Conservation (phyloP, 73 alveolate genomes). For the Uronychia setigera region DNA sequence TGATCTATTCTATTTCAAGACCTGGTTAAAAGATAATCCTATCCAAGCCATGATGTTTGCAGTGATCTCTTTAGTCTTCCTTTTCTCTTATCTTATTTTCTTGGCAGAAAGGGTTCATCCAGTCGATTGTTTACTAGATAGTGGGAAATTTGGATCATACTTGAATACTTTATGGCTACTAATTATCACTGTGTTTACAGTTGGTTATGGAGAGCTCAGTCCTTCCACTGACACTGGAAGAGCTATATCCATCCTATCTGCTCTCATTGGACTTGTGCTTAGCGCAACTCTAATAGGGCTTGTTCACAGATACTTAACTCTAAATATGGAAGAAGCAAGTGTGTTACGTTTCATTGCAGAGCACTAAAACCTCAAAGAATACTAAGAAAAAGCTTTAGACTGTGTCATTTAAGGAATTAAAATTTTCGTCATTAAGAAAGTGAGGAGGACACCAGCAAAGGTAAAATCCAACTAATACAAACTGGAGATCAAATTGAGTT, state of each 20-base stretch:
- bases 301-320: conserved; percentile 39
- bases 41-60: conserved; percentile 30
- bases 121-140: conserved; percentile 7
- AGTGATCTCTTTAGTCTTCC: conserved; percentile 23
- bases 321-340: conserved; percentile 46
- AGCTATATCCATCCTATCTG: conserved; percentile 31
- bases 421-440: conserved; percentile 27
- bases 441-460: conserved; percentile 7
- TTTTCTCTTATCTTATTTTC: conserved; percentile 27
- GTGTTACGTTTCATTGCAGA: conserved; percentile 45
- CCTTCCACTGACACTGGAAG: conserved; percentile 43
- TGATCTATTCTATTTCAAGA: conserved; percentile 39
- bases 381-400: conserved; percentile 39
- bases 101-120: conserved; percentile 42
- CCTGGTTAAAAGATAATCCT: conserved; percentile 53
- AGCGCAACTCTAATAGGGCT: conserved; percentile 49
- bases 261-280: conserved; percentile 26
- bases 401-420: conserved; percentile 31
- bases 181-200: conserved; percentile 44
- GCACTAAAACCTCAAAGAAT: conserved; percentile 23
- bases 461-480: conserved; percentile 8
- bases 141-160: conserved; percentile 36
- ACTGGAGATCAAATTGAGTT: conserved; percentile 20
- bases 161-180: conserved; percentile 39
- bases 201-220: conserved; percentile 47